Base-by-base conservation (phyloP, 2,329 filamentous ascomycete species). In the Aureobasidium mangrovei region DNA sequence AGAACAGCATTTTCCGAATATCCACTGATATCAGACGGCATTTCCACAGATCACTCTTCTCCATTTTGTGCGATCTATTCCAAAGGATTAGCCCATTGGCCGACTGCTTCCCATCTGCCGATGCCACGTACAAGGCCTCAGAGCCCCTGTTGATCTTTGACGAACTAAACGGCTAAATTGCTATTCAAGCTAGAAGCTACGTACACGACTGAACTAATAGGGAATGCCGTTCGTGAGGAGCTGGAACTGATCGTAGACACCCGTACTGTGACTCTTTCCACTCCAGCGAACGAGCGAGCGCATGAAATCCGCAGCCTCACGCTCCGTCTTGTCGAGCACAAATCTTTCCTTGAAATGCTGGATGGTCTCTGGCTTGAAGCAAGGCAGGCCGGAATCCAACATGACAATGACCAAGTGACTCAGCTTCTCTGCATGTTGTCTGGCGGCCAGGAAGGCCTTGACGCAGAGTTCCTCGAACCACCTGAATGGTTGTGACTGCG, bases 171-270 rank as follows among this genome's bases (percentile, higher is more conserved):
- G 18, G 18, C 18, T 18, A 18, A 42, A 6, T 26, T 28, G 7
- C 26, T 26, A 8, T 42, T 28, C 12, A 28, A 42, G 7, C n/a
- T 26, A n/a, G 7, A 8, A 24, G 2, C 43, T 46, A 32, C 27
- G 18, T 26, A 26, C 12, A 7, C 4, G 1, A 35, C 27, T 24
- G 2, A 5, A 4, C 57, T 78, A 95, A 67, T 94, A 97, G 33
- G 93, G 93, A 69, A 98, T 98, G 5, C 91, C 93, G 67, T 98
- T 97, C 32, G 93, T 97, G 72, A 96, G 74, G 64, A 96, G 75
- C 76, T 99, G 93, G 77, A 96, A 99, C 70, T 95, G 88, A 73
- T 99, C 94, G 69, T 99, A 99, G 45, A 91, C 86, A 60, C 88
- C 90, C 1, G 93, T 99, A 55, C 86, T 91, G 67, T 93, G 88